These are phyloP conservation scores for Plasmodium inui DNA, from an alignment of 169 alveolate species.

Conservation along the genomic window DNA sequence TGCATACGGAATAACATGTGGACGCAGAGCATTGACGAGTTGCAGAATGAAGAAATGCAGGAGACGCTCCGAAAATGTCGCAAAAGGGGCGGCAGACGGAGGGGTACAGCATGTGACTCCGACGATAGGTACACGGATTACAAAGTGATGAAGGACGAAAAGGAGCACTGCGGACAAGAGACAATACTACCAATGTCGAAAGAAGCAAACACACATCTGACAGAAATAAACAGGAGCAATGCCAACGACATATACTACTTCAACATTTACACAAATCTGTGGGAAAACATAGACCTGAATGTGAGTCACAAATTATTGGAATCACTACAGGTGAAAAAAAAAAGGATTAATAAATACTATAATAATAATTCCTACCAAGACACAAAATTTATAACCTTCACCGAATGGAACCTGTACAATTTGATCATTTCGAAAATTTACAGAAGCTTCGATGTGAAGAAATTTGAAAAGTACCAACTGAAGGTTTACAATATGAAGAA, in stretches of 20 bases:
- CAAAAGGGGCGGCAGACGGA: background rate
- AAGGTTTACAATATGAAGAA: conserved; percentile 25
- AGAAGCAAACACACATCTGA: background rate
- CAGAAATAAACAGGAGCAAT: background rate
- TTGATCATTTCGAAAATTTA: conserved; percentile 56
- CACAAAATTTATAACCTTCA: conserved; percentile 36
- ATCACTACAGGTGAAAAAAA: conserved; percentile 16
- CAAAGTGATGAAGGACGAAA: background rate
- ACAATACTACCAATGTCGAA: background rate
- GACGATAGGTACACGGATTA: background rate
- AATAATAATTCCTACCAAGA: conserved; percentile 17
- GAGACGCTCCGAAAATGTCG: background rate
- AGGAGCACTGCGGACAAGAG: conserved; percentile 10
- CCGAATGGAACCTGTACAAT: conserved; percentile 46
- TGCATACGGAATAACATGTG: conserved; percentile 57
- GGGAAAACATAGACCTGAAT: conserved; percentile 43
- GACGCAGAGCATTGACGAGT: conserved; percentile 20
- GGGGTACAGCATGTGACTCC: background rate
- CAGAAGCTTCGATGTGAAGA: conserved; percentile 45
- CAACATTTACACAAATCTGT: conserved; percentile 35
- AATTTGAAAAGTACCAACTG: conserved; percentile 38
- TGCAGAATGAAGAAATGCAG: conserved; percentile 48
- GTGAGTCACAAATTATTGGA: conserved; percentile 60
- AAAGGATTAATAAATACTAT: conserved; percentile 42
- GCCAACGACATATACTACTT: conserved; percentile 46